phyloP scores from a whole-genome alignment of 345 rosid genomes.

The Adansonia digitata region DNA sequence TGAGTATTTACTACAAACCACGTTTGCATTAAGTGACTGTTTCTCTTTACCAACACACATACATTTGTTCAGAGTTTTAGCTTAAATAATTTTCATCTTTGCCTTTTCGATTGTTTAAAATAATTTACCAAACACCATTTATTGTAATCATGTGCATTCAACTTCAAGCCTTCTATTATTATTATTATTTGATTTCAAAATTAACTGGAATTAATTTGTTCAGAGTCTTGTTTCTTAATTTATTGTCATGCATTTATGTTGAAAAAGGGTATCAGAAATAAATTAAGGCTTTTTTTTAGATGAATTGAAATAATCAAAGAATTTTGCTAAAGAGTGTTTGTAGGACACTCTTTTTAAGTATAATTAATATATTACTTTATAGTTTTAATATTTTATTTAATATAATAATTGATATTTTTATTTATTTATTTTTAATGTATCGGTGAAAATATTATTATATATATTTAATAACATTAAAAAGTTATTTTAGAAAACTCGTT shows the following conservation, averaged over 20 bases:
- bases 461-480: too few species aligned
- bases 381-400: too few species aligned
- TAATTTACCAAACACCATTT: constrained; percentile 20
- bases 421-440: too few species aligned
- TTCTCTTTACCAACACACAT: constrained; percentile 24
- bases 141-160: constrained; percentile 35
- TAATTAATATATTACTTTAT: too few species aligned
- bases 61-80: too few species aligned
- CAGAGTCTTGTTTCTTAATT: neutral
- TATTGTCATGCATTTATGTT: neutral
- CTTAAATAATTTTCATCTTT: constrained; percentile 17
- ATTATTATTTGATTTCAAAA: too few species aligned
- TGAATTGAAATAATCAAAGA: neutral
- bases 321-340: too few species aligned
- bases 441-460: too few species aligned
- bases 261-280: neutral
- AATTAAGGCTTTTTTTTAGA: neutral
- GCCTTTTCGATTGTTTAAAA: neutral
- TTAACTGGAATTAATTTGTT: neutral
- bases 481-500: too few species aligned
- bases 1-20: constrained; percentile 41
- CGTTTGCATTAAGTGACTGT: constrained; percentile 42
- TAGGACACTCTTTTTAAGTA: too few species aligned
- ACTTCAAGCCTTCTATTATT: neutral
- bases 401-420: too few species aligned